Conservation (phyloP, 176 grass and related monocot species). For the Oryza glumipatula region DNA sequence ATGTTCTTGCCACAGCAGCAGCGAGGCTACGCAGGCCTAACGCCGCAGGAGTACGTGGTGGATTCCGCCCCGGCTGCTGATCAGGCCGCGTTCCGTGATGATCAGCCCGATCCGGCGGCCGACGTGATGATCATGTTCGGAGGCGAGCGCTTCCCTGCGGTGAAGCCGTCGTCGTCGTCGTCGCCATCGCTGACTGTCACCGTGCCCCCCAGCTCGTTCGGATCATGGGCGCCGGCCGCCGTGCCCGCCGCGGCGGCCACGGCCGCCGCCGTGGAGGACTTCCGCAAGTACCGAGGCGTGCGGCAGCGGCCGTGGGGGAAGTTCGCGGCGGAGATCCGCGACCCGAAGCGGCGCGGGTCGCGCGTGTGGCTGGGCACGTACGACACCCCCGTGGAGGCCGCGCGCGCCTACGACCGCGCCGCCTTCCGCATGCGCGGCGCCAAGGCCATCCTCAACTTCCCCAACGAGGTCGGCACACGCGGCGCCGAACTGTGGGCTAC, state of each 20-base stretch:
- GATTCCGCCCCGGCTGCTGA: not conserved
- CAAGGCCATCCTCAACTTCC: constrained; percentile 89
- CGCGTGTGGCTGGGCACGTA: constrained; percentile 89
- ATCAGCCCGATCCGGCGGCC: constrained; percentile 24
- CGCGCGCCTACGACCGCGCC: constrained; percentile 73
- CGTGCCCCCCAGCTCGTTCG: constrained; percentile 32
- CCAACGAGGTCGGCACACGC: constrained; percentile 65
- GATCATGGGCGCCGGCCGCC: not conserved
- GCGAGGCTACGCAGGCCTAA: constrained; percentile 17
- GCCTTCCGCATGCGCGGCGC: constrained; percentile 71
- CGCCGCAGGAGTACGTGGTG: not conserved
- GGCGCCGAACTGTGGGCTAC: constrained; percentile 31
- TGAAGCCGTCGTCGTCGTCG: not conserved
- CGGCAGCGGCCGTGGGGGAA: constrained; percentile 81
- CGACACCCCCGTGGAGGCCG: constrained; percentile 65
- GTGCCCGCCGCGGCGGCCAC: not conserved
- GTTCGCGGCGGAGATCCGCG: constrained; percentile 93
- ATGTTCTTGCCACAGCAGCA: constrained; percentile 27
- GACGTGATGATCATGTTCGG: constrained; percentile 49
- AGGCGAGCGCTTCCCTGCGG: constrained; percentile 22
- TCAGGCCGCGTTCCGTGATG: not conserved
- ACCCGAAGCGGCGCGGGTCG: constrained; percentile 67
- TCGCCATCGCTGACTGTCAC: constrained; percentile 39
- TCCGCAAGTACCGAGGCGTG: constrained; percentile 71
- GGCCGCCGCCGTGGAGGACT: constrained; percentile 9